A percentile compares a stretch with the other conserved stretches of the same genome.
Evolutionary conservation across 2,329 filamentous ascomycete species (phyloP).

Genomic region (Nemania sp.): DNA sequence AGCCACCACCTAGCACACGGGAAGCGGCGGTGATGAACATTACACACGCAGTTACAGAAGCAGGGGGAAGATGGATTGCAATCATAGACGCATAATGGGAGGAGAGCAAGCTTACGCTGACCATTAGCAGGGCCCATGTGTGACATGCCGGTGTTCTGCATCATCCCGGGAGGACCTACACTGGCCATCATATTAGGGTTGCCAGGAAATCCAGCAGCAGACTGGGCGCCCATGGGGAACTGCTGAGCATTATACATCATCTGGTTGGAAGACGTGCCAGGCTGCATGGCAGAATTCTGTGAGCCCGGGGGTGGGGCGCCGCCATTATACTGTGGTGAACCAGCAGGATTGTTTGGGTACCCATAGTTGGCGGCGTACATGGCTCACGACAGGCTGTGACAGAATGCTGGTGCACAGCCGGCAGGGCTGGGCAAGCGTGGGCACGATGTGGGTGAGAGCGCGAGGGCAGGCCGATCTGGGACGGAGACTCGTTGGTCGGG

Average conservation of each 20-base stretch:
- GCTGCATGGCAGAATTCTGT: slow-evolving; percentile 53
- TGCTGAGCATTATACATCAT: slow-evolving; percentile 66
- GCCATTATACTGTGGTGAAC: slow-evolving; percentile 54
- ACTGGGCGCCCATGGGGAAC: slow-evolving; percentile 59
- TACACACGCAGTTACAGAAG: slow-evolving; percentile 19
- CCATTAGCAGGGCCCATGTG: slow-evolving; percentile 61
- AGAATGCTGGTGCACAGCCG: slow-evolving; percentile 37
- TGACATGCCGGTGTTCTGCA: slow-evolving; percentile 64
- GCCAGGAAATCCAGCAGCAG: slow-evolving; percentile 50
- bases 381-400: slow-evolving; percentile 44
- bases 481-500: slow-evolving; percentile 33
- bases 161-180: slow-evolving; percentile 61
- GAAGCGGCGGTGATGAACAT: slow-evolving; percentile 25
- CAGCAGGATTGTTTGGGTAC: slow-evolving; percentile 55
- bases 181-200: slow-evolving; percentile 61
- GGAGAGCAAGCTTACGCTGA: slow-evolving; percentile 55
- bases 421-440: slow-evolving; percentile 37
- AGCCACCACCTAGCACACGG: slow-evolving; percentile 19
- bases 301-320: slow-evolving; percentile 48
- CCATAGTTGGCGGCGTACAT: slow-evolving; percentile 63
- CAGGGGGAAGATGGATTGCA: slow-evolving; percentile 21
- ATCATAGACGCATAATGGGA: slow-evolving; percentile 35
- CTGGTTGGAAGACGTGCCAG: slow-evolving; percentile 44
- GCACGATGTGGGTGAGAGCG: slow-evolving; percentile 11
- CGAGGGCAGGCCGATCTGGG: slow-evolving; percentile 34